Base-by-base conservation (phyloP, 2,329 filamentous ascomycete genomes). In the Penicillium sp. region DNA sequence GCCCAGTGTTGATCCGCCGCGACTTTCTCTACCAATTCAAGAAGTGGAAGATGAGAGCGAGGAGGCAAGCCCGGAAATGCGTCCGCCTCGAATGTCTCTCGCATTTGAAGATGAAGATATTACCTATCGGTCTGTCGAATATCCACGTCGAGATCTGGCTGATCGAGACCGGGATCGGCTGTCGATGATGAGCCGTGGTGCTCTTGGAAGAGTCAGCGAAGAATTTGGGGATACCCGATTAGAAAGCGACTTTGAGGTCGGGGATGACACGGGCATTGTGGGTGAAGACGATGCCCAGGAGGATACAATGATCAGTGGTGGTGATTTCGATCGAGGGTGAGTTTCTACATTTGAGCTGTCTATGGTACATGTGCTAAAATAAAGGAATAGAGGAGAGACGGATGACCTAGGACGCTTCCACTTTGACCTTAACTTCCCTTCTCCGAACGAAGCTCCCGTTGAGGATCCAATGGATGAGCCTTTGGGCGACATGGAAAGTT, bases 211-310 rank as follows among this genome's bases (percentile, higher is more conserved):
- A 13, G 54, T 73, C 32, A 76, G 72, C 48, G 74, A 75, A 41
- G 62, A 69, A 39, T 76, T 76, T 47, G 70, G 61, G 1, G 71
- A 72, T 31, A 69, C 66, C 12, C 62, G 67, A 37, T 42, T 71
- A 6, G 70, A 71, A 35, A 66, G 67, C 9, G 67, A 61, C 1
- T 68, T 47, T 10, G 64, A 68, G 18, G 52, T 40, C 13, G 60
- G 51, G 10, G 69, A 70, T 18, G 55, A 63, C 15, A 61, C 65
- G 8, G 54, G 65, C 12, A 55, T 68, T 17, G 50, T 59, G 10
- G 60, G 62, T 10, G 56, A 58, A 25, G 58, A 59, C 7, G 60
- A 51, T 16, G 52, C 48, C 25, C n/a, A 10, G 8, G 64, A 66
- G 17, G 59, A 66, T 47, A 60, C 61, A n/a, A 47, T 61, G 41